Conservation (phyloP, 345 rosid species). For the Gynandropsis gynandra region DNA sequence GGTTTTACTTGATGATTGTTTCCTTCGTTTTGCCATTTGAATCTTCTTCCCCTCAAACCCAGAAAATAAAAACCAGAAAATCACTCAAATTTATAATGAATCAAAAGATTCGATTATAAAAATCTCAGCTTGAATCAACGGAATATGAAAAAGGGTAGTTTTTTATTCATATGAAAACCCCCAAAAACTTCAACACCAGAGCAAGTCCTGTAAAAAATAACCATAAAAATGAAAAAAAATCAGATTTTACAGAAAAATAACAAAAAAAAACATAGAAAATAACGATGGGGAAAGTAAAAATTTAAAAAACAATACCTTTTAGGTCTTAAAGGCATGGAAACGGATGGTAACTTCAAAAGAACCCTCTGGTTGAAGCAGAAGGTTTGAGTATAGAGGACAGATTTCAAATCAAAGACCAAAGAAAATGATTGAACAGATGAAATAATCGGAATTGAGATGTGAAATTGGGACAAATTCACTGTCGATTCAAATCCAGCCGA, state of each 20-base stretch:
- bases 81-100: conserved; percentile 16
- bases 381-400: conserved; percentile 37
- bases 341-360: conserved; percentile 36
- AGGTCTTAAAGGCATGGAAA: conserved; percentile 90
- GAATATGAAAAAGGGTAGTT: conserved; percentile 37
- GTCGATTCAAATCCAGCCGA: conserved; percentile 66
- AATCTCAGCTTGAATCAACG: conserved; percentile 34
- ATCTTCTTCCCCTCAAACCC: conserved; percentile 20
- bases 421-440: conserved; percentile 17
- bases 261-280: neutral
- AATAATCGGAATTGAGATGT: conserved; percentile 34
- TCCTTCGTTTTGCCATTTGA: conserved; percentile 25
- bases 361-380: conserved; percentile 51
- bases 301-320: conserved; percentile 39
- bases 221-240: conserved; percentile 5
- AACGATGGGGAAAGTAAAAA: too few relatives aligned
- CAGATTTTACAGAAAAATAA: neutral
- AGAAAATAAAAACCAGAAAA: conserved; percentile 13
- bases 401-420: conserved; percentile 16
- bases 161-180: conserved; percentile 53
- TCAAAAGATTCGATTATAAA: conserved; percentile 55
- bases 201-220: conserved; percentile 51
- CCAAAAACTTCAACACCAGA: conserved; percentile 62
- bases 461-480: conserved; percentile 57
- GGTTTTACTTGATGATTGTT: conserved; percentile 17